Evolutionary conservation across 345 rosid genomes (phyloP).

Genomic region (Populus pruinosa): DNA sequence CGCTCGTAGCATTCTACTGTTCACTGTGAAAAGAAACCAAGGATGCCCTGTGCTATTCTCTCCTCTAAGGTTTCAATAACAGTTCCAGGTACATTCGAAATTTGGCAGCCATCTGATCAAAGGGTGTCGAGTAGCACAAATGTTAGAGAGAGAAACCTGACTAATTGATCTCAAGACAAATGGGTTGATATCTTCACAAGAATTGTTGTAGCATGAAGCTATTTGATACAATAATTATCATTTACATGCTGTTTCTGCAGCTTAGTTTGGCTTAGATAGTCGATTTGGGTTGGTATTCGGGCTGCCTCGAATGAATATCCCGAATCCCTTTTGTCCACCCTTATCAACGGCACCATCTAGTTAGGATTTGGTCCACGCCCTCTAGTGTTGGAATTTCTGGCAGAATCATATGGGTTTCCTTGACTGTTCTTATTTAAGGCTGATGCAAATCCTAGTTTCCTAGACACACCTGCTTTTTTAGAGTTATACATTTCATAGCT

Average conservation of each 20-base stretch:
- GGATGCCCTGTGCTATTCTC: background rate
- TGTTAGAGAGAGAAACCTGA: too few species aligned
- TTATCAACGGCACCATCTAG: constrained; percentile 1
- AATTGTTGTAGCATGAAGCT: background rate
- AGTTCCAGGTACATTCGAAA: background rate
- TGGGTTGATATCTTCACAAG: background rate
- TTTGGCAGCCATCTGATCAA: background rate
- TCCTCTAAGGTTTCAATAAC: background rate
- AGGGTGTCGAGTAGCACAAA: background rate
- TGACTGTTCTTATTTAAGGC: background rate
- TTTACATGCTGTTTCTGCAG: background rate
- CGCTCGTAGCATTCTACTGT: too few species aligned
- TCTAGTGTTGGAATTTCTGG: constrained; percentile 1
- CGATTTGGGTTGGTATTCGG: background rate
- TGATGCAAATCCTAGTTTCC: constrained; percentile 17
- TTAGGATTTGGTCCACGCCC: constrained; percentile 13
- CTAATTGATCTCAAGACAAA: background rate
- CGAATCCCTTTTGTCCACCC: constrained; percentile 20
- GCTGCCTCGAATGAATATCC: constrained; percentile 30
- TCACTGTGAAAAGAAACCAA: too few species aligned
- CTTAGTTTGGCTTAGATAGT: background rate
- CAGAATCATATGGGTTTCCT: background rate
- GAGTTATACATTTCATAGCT: constrained; percentile 65
- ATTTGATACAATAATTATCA: background rate
- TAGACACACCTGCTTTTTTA: constrained; percentile 18